Evolutionary conservation across 208 protist species (phyloP).

Genomic region (Sergeia podlipaevii): DNA sequence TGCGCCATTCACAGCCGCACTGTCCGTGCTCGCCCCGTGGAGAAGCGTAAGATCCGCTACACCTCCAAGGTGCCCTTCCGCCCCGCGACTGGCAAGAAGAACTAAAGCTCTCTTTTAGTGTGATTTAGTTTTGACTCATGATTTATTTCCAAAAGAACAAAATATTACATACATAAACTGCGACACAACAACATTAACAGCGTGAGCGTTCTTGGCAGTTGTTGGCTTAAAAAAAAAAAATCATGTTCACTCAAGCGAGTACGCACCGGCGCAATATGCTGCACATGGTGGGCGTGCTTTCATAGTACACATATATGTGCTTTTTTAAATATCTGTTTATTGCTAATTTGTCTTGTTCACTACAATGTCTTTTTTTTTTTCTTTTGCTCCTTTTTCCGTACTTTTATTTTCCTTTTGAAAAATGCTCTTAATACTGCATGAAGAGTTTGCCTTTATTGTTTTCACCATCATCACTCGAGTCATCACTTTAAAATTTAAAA

Average conservation of each 20-base stretch:
- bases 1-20: slow-evolving; percentile 99
- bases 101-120: slow-evolving; percentile 14
- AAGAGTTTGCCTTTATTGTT: no score
- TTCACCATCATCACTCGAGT: neutral
- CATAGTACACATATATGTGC: slow-evolving; percentile 4
- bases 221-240: slow-evolving; percentile 12
- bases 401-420: slow-evolving; percentile 5
- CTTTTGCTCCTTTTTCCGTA: neutral
- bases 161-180: neutral
- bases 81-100: slow-evolving; percentile 34
- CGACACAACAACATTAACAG: neutral
- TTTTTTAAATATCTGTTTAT: slow-evolving; percentile 5
- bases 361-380: slow-evolving; percentile 11
- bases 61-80: slow-evolving; percentile 80
- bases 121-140: neutral
- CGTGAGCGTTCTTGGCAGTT: no score
- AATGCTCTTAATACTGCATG: neutral
- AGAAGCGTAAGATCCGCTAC: slow-evolving; percentile 82
- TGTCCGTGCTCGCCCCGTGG: slow-evolving; percentile 90
- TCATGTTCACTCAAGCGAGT: neutral
- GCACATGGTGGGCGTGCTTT: no score
- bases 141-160: slow-evolving; percentile 6
- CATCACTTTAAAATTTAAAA: slow-evolving; percentile 2
- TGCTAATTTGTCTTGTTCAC: no score
- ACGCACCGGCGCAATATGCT: no score